Evolutionary conservation across 352 stramenopile species (phyloP).

Genomic region (Phytophthora hibernalis): DNA sequence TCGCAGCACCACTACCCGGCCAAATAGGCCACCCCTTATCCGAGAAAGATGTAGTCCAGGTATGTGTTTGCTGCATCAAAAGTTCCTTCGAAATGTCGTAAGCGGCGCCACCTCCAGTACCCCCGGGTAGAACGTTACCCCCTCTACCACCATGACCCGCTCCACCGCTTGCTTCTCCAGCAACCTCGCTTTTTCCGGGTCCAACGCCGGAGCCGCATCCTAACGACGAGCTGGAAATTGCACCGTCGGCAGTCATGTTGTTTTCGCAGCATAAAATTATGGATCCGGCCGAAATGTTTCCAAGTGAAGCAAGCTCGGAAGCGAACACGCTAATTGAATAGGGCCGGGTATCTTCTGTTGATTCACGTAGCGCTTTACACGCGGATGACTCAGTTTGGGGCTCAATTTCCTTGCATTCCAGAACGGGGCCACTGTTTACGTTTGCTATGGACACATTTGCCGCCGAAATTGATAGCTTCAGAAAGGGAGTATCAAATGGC

Average conservation of each 20-base stretch:
- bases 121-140: slow-evolving; percentile 65
- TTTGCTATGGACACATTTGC: slow-evolving; percentile 55
- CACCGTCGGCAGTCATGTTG: slow-evolving; percentile 45
- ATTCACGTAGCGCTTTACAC: slow-evolving; percentile 41
- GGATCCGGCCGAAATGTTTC: slow-evolving; percentile 62
- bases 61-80: slow-evolving; percentile 19
- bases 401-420: slow-evolving; percentile 49
- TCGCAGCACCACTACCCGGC: slow-evolving; percentile 69
- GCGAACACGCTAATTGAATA: slow-evolving; percentile 64
- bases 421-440: slow-evolving; percentile 56
- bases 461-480: slow-evolving; percentile 50
- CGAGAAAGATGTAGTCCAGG: slow-evolving; percentile 8
- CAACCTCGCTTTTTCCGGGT: slow-evolving; percentile 60
- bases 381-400: slow-evolving; percentile 48
- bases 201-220: slow-evolving; percentile 61
- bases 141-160: slow-evolving; percentile 73
- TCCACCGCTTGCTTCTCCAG: slow-evolving; percentile 61
- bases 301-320: slow-evolving; percentile 40
- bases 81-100: slow-evolving; percentile 50
- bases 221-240: slow-evolving; percentile 48
- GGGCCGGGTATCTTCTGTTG: slow-evolving; percentile 18
- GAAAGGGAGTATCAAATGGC: slow-evolving; percentile 66
- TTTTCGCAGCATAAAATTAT: slow-evolving; percentile 64
- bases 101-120: slow-evolving; percentile 47
- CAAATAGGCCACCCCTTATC: slow-evolving; percentile 63